Evolutionary conservation across 2,329 filamentous ascomycete genomes (phyloP).

Genomic region (Neopestalotiopsis sp.): DNA sequence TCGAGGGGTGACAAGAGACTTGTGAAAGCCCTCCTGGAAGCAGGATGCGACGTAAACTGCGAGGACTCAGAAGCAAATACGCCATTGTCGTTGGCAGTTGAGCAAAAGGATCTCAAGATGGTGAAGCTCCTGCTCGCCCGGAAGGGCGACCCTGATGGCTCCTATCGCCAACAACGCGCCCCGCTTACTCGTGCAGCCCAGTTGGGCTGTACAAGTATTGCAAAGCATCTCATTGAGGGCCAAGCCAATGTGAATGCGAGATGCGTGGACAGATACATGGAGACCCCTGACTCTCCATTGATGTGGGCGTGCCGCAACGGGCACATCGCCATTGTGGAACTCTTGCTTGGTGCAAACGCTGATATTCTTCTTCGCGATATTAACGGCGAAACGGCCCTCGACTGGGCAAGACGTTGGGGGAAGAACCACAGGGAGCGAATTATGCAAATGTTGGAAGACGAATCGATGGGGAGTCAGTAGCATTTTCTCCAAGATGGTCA

Average conservation of each 20-base stretch:
- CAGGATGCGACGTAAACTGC: neutral
- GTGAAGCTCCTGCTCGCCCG: neutral
- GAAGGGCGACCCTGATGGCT: neutral
- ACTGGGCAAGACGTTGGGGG: neutral
- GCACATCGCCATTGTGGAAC: neutral
- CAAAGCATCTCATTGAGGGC: neutral
- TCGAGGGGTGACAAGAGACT: neutral
- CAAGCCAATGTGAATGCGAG: neutral
- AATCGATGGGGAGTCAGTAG: too few relatives aligned
- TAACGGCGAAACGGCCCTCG: neutral
- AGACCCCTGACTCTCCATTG: neutral
- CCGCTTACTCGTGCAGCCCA: neutral
- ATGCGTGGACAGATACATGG: neutral
- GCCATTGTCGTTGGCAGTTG: neutral
- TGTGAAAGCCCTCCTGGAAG: neutral
- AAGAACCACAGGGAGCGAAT: neutral
- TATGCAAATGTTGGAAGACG: neutral
- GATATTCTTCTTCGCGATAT: neutral
- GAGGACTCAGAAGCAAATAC: neutral
- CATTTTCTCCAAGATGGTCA: too few relatives aligned
- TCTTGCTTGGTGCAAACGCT: neutral
- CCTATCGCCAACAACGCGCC: too few relatives aligned
- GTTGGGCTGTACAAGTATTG: neutral
- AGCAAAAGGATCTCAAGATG: neutral
- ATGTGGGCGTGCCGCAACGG: neutral